Base-by-base conservation (phyloP, 306 rosid genomes). In the Fragaria nilgerrensis region DNA sequence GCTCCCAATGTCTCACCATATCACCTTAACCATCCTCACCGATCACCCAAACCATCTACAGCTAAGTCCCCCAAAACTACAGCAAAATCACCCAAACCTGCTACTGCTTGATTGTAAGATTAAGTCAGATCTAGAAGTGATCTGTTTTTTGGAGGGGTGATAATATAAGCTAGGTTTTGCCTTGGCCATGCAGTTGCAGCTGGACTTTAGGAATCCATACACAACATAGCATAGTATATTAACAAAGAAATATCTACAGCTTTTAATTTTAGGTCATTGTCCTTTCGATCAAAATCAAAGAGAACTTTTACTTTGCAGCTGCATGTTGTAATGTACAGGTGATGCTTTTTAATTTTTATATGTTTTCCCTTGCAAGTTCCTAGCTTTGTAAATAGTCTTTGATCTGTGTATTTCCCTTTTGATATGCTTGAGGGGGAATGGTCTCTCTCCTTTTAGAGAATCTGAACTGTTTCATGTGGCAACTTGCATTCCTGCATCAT, bases 1-100 rank as follows among this genome's bases (percentile, higher is more conserved):
- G 77, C 73, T 53, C 87, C 79, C 52, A 68, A 37, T 27, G 70
- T 79, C 52, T 86, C 85, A 0, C 90, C 92, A 1, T 32, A 44
- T 47, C 32, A 23, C 74, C 76, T 39, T 2, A 37, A 67, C 44
- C 81, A 80, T 62, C 82, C 79, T 74, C 64, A 78, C 50, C 84
- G 58, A 37, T 77, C 79, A 0, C 86, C 88, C 16, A 82, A 29
- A 34, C 70, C 70, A 65, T 32, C 70, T 36, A 65, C 23, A 17
- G 15, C 45, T 1, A 17, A 29, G 43, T 75, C 75, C 0, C 86
- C 87, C 9, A 82, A 29, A 34, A 76, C 85, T 1, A 13, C 25
- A 20, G 70, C 58, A 41, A 56, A 48, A 55, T 70, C 73, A 6
- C 59, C 7, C 29, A 32, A 53, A 67, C 70, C 70, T 36, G 25